A percentile compares a stretch with the other conserved stretches of the same genome.
Evolutionary conservation across 441 rosid genomes (phyloP).

Genomic region (Capsella rubella): DNA sequence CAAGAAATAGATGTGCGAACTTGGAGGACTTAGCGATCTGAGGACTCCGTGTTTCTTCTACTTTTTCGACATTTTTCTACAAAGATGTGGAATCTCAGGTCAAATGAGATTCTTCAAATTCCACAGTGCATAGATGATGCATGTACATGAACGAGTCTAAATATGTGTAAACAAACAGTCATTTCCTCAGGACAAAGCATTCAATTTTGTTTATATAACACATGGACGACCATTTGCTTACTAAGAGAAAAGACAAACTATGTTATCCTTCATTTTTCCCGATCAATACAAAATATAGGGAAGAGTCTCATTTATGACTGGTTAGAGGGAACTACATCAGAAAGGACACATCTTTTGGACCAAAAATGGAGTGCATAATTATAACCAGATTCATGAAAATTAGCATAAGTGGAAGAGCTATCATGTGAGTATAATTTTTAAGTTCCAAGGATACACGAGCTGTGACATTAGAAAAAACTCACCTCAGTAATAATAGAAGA

Average conservation of each 20-base stretch:
- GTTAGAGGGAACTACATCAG: conserved; percentile 3
- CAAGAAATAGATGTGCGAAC: conserved; percentile 89
- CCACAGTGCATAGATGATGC: conserved; percentile 15
- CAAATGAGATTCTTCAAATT: conserved; percentile 21
- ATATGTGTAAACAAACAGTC: conserved; percentile 10
- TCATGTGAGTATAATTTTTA: conserved; percentile 2
- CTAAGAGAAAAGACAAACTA: conserved; percentile 10
- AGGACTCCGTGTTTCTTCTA: conserved; percentile 57
- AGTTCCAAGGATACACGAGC: conserved; percentile 18
- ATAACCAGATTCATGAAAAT: conserved; percentile 3
- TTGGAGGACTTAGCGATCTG: conserved; percentile 72
- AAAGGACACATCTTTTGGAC: conserved; percentile 8
- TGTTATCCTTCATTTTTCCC: conserved; percentile 12
- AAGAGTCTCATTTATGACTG: conserved; percentile 9
- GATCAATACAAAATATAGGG: conserved; percentile 12
- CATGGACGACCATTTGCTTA: conserved; percentile 22
- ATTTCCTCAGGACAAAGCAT: conserved; percentile 13
- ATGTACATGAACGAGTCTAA: conserved; percentile 16
- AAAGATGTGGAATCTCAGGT: conserved; percentile 36
- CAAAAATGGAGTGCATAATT: background rate
- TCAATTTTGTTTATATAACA: conserved; percentile 14
- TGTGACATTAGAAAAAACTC: conserved; percentile 19
- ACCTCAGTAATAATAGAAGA: conserved; percentile 67
- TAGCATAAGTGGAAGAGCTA: conserved; percentile 14
- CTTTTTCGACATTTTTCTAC: conserved; percentile 59